These are phyloP conservation scores for Coemansia sp. DNA, from an alignment of 192 early-diverging fungal genomes.

Conservation along the genomic window DNA sequence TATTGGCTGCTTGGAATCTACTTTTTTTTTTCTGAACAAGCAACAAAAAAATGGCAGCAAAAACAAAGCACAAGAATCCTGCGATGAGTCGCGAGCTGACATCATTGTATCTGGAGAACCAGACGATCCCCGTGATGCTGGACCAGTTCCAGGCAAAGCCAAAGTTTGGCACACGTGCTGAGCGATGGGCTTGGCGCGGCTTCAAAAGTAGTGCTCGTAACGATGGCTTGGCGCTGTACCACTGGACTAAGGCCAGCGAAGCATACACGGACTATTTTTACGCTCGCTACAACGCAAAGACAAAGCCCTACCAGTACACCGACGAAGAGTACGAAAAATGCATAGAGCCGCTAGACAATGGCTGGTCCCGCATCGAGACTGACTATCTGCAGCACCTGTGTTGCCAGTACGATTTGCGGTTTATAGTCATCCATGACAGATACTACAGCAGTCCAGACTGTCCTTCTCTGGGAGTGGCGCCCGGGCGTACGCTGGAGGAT, in stretches of 20 bases:
- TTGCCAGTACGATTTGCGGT: slow-evolving; percentile 74
- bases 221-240: slow-evolving; percentile 71
- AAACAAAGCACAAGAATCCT: slow-evolving; percentile 27
- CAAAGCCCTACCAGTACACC: slow-evolving; percentile 70
- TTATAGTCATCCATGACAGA: slow-evolving; percentile 82
- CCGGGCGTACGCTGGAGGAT: slow-evolving; percentile 60
- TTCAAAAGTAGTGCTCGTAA: slow-evolving; percentile 78
- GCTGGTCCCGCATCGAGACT: slow-evolving; percentile 86
- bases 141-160: slow-evolving; percentile 66
- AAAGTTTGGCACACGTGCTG: slow-evolving; percentile 65
- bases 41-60: slow-evolving; percentile 17
- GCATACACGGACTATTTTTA: slow-evolving; percentile 71
- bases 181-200: slow-evolving; percentile 66
- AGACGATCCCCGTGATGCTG: slow-evolving; percentile 38
- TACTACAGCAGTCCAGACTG: slow-evolving; percentile 58
- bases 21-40: not conserved
- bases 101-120: slow-evolving; percentile 53
- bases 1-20: not conserved
- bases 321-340: slow-evolving; percentile 84
- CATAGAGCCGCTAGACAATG: slow-evolving; percentile 61
- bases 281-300: slow-evolving; percentile 72
- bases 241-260: slow-evolving; percentile 79
- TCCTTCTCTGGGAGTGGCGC: slow-evolving; percentile 11
- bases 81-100: slow-evolving; percentile 50
- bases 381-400: slow-evolving; percentile 79